Base-by-base conservation (phyloP, 1,139 yeast genomes). In the Blastobotrys apis region DNA sequence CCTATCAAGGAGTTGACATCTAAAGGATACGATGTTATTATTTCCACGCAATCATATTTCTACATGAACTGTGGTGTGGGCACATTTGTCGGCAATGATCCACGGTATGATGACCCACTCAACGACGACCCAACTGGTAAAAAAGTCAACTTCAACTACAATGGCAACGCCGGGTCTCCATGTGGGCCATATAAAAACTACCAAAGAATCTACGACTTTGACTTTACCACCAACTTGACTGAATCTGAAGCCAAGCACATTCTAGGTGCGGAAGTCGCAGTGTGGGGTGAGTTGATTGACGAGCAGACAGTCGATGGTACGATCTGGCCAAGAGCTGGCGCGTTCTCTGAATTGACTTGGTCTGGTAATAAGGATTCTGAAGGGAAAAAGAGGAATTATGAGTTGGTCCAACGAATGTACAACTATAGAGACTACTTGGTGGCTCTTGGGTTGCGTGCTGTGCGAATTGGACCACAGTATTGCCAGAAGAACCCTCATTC, bases 51-150 rank as follows among this genome's bases (percentile, higher is more conserved):
- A 10, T 61, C 60, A 33, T 66, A 64, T 50, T 62, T 69, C 44
- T 73, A 73, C 49, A 62, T 73, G 37, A 77, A 73, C 54, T 72
- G 77, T 54, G 78, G 78, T 2, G 62, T 59, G 44, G 76, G 77
- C 22, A 71, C 69, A 1, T 72, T 63, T 62, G 58, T 68, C 2
- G 59, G 74, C 16, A 68, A 70, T 50, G 73, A 71, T 48, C 64
- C 66, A 2, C 47, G 68, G 22, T 67, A 69, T 51, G 44, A 54
- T 38, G 57, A 47, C 21, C 52, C 52, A 43, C 33, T 32, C 6
- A 50, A 55, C 43, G 54, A 62, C n/a, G 69, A 67, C 40, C 55
- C 54, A 2, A 35, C 46, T 30, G 37, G 6, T 50, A n/a, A n/a
- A n/a, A n/a, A n/a, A n/a, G 52, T 64, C 46, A 63, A 51, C 2